Evolutionary conservation across 2,329 filamentous ascomycete species (phyloP).

Genomic region (Oidium heveae): DNA sequence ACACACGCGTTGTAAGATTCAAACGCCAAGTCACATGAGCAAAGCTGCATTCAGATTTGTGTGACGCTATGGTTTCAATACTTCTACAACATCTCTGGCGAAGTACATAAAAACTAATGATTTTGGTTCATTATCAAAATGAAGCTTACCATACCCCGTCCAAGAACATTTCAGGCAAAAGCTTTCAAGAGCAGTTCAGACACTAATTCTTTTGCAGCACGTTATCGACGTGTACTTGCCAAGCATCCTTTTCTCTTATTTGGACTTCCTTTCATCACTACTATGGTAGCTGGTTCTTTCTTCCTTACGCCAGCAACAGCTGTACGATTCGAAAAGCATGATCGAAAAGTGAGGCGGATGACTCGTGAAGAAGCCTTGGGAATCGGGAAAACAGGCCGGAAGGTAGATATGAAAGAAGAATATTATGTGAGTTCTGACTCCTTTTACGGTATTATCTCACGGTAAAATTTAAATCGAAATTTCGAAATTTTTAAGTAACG

Average conservation of each 20-base stretch:
- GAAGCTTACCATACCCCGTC: not conserved
- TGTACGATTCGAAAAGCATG: constrained; percentile 76
- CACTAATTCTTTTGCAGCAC: constrained; percentile 40
- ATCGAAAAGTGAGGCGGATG: constrained; percentile 68
- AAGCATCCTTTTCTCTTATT: constrained; percentile 79
- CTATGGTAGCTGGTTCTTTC: constrained; percentile 83
- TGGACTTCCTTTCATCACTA: constrained; percentile 70
- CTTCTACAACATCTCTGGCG: no score
- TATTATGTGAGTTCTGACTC: constrained; percentile 43
- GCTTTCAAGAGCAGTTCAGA: constrained; percentile 44
- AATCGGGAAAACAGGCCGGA: constrained; percentile 43
- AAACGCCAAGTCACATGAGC: no score
- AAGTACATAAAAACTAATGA: not conserved
- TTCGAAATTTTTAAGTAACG: not conserved
- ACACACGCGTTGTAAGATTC: no score
- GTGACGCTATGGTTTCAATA: no score
- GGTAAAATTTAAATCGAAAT: not conserved
- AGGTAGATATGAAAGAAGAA: constrained; percentile 59
- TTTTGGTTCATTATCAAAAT: not conserved
- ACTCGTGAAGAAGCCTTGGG: constrained; percentile 69
- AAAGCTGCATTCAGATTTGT: no score
- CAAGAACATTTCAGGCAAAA: constrained; percentile 32
- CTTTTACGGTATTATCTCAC: not conserved
- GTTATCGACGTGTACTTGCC: constrained; percentile 51
- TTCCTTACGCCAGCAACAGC: constrained; percentile 86